A percentile compares a stretch with the other conserved stretches of the same genome.
These are phyloP conservation scores for Dryas octopetala DNA, from an alignment of 306 rosid genomes.

Conservation along the genomic window DNA sequence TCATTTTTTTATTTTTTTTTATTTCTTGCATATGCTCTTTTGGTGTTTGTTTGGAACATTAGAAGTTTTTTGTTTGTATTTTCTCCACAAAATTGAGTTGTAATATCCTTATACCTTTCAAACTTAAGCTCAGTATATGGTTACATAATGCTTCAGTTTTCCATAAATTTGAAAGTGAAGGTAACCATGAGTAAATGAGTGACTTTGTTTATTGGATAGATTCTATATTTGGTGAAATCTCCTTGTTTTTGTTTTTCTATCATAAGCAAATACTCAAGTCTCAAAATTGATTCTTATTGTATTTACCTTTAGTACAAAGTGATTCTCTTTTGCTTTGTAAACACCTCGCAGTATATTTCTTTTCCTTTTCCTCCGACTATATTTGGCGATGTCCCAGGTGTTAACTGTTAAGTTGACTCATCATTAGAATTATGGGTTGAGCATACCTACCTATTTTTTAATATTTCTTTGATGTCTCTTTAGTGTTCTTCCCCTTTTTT, in stretches of 20 bases:
- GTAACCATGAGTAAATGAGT: not conserved
- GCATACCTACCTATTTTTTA: not conserved
- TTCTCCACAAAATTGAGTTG: not conserved
- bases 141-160: not conserved
- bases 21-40: not conserved
- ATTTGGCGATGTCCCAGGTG: constrained; percentile 2
- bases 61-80: not conserved
- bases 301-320: not conserved
- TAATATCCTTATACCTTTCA: not conserved
- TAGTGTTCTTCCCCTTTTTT: not conserved
- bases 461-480: not conserved
- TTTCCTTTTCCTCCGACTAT: not conserved
- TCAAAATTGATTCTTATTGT: not conserved
- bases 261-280: not conserved
- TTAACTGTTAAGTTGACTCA: not conserved
- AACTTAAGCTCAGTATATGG: not conserved
- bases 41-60: constrained; percentile 7
- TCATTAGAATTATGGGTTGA: constrained; percentile 6
- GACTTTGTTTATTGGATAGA: not conserved
- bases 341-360: not conserved
- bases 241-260: not conserved
- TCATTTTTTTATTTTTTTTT: not conserved
- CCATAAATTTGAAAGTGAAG: not conserved
- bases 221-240: constrained; percentile 1
- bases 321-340: constrained; percentile 6